A percentile compares a stretch with the other conserved stretches of the same genome.
Evolutionary conservation across 2,329 filamentous ascomycete species (phyloP).

Genomic region (Geosmithia morbida): DNA sequence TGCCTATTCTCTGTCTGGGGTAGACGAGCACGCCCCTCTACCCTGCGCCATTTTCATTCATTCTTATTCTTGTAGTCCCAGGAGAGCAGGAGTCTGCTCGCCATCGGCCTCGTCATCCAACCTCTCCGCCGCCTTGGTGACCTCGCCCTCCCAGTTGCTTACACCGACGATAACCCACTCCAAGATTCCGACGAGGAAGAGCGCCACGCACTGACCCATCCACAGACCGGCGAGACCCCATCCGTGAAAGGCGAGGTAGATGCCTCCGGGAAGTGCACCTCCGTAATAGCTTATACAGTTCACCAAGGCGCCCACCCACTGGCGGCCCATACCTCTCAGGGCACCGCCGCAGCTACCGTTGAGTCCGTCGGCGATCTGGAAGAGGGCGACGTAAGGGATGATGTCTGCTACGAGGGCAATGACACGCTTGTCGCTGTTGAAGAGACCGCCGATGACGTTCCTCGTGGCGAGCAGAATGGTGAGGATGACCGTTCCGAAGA

Average conservation of each 20-base stretch:
- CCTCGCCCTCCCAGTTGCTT: conserved; percentile 53
- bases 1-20: too few relatives aligned
- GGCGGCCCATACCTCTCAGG: conserved; percentile 69
- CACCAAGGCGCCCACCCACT: conserved; percentile 71
- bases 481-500: conserved; percentile 54
- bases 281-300: conserved; percentile 77
- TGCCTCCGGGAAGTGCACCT: conserved; percentile 65
- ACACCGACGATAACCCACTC: conserved; percentile 71
- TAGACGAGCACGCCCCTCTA: not conserved
- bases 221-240: conserved; percentile 73
- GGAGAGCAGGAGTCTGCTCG: not conserved
- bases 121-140: conserved; percentile 10
- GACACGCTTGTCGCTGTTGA: conserved; percentile 65
- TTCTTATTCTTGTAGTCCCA: not conserved
- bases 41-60: not conserved
- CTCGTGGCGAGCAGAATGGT: conserved; percentile 55
- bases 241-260: conserved; percentile 73
- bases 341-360: conserved; percentile 76
- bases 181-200: conserved; percentile 64
- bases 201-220: conserved; percentile 68
- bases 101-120: conserved; percentile 1
- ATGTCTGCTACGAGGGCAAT: conserved; percentile 60
- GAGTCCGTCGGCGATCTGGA: conserved; percentile 79
- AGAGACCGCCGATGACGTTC: conserved; percentile 61
- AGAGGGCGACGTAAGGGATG: conserved; percentile 75